Base-by-base conservation (phyloP, 768 basidiomycete genomes). In the Paxillus involutus region DNA sequence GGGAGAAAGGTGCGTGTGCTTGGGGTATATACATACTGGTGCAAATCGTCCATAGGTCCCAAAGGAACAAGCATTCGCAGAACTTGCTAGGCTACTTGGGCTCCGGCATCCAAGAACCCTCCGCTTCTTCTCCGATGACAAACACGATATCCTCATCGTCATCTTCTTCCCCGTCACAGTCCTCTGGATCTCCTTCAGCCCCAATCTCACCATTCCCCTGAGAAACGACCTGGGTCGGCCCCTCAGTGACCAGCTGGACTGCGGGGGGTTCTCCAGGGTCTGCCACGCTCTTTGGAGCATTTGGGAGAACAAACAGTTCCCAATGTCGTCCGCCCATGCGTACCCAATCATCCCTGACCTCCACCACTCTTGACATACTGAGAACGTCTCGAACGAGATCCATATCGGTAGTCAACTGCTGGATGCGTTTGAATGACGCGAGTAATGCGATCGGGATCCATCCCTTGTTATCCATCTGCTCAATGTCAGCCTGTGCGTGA, bases 381-480 rank as follows among this genome's bases (percentile, higher is more conserved):
- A 95, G 76, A 12, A 88, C 85, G 32, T 93, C 90, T 45, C 74
- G 75, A 41, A 96, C 88, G 39, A 89, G 71, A 24, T 80, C 73
- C 19, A 68, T 56, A 47, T 86, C 81, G 47, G 64, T 63, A 7
- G 91, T 91, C 51, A 95, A 70, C 45, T 77, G 77, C 62, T 77
- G 80, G 51, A 96, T 81, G 40, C 94, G 87, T 63, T 90, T 91
- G 78, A 97, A 98, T 11, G 91, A 90, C 1, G 91, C 88, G 52
- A 98, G 79, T 48, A 94, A 74, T 13, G 80, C 61, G 44, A 95
- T 88, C 11, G 87, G 81, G 47, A 98, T 85, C 91, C 91, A 98
- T 10, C 94, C 94, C 52, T 80, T 75, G 4, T 81, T 77, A 68
- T 97, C 93, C 94, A 98, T 95, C 94, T 96, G 62, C 19, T 44